Conservation (phyloP, 176 grass and related monocot genomes). For the Oropetium thomaeum region DNA sequence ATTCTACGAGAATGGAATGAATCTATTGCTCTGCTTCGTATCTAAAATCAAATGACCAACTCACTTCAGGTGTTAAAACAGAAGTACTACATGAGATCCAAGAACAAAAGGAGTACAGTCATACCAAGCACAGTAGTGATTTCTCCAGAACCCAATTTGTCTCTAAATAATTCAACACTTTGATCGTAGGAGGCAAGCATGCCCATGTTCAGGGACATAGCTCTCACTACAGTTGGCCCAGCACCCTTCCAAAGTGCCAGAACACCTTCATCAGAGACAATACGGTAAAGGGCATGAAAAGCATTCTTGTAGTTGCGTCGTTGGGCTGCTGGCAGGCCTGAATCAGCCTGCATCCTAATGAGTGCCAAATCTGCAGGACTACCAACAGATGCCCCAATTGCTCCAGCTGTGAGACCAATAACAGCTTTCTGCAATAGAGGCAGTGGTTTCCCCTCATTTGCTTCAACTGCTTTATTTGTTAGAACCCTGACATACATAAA, state of each 20-base stretch:
- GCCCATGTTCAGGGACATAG: slow-evolving; percentile 94
- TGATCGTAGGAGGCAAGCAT: slow-evolving; percentile 97
- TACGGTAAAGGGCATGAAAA: slow-evolving; percentile 79
- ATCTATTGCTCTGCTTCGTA: background rate
- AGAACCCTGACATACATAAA: slow-evolving; percentile 54
- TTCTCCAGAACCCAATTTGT: slow-evolving; percentile 80
- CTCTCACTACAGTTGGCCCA: slow-evolving; percentile 85
- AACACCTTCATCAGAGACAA: slow-evolving; percentile 84
- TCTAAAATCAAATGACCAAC: background rate
- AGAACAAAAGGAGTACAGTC: slow-evolving; percentile 6
- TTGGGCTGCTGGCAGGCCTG: slow-evolving; percentile 74
- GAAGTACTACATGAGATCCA: background rate
- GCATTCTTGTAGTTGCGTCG: slow-evolving; percentile 86
- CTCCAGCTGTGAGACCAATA: slow-evolving; percentile 87
- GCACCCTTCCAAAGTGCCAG: slow-evolving; percentile 91
- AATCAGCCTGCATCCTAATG: slow-evolving; percentile 96
- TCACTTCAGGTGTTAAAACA: background rate
- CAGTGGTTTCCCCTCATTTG: slow-evolving; percentile 87
- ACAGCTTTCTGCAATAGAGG: slow-evolving; percentile 77
- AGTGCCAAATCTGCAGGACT: slow-evolving; percentile 90
- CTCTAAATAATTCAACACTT: slow-evolving; percentile 82
- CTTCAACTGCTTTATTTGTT: slow-evolving; percentile 93
- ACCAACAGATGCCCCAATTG: slow-evolving; percentile 78
- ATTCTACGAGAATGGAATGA: background rate
- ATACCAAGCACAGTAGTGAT: slow-evolving; percentile 76